A percentile compares a stretch with the other conserved stretches of the same genome.
These are phyloP conservation scores for Cryptococcus amylolentus DNA, from an alignment of 1,284 basidiomycete genomes.

Conservation along the genomic window DNA sequence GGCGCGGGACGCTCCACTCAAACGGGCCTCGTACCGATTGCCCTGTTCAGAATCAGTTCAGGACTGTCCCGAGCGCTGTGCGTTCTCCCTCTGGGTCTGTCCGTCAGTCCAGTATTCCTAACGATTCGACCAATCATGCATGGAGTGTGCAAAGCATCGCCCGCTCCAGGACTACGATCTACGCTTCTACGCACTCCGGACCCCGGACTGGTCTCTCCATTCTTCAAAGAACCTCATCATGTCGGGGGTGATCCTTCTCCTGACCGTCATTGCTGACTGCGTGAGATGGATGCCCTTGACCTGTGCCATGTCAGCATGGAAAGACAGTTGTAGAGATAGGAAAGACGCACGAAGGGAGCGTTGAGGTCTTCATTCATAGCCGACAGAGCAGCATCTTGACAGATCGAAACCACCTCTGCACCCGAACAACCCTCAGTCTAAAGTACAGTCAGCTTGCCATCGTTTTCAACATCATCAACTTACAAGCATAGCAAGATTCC, in stretches of 20 bases:
- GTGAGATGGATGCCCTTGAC: constrained; percentile 72
- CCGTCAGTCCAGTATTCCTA: too few relatives aligned
- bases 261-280: constrained; percentile 66
- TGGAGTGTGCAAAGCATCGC: too few relatives aligned
- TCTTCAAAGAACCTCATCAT: constrained; percentile 67
- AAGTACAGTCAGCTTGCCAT: neutral
- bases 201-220: constrained; percentile 55
- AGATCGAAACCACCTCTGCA: constrained; percentile 86
- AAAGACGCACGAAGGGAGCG: constrained; percentile 62
- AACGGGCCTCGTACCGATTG: too few relatives aligned
- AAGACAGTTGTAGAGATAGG: neutral
- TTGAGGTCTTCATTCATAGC: constrained; percentile 85
- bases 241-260: constrained; percentile 80
- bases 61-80: too few relatives aligned
- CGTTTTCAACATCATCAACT: constrained; percentile 23
- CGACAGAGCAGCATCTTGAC: constrained; percentile 90
- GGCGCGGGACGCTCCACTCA: too few relatives aligned
- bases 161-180: neutral
- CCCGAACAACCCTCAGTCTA: constrained; percentile 94
- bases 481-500: constrained; percentile 70
- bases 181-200: constrained; percentile 35
- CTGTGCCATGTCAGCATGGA: constrained; percentile 50
- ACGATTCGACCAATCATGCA: too few relatives aligned
- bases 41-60: too few relatives aligned
- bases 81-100: too few relatives aligned